Base-by-base conservation (phyloP, 371 early-diverging fungal species). In the Mucor plumbeus region DNA sequence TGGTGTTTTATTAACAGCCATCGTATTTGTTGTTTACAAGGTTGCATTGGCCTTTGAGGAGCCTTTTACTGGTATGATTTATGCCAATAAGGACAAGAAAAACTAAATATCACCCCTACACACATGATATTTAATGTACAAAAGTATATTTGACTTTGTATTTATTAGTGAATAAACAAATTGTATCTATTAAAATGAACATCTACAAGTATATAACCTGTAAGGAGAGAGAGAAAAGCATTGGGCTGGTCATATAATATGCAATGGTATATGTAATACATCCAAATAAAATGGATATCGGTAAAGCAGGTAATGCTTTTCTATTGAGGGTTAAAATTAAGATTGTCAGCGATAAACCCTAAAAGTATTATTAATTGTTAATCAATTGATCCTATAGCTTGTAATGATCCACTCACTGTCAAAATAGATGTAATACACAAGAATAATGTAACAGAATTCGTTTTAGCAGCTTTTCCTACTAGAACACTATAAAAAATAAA, bases 11-110 rank as follows among this genome's bases (percentile, higher is more conserved):
- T 70, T 95, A 61, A 78, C 94, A n/a, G 72, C 68, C 6, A 73
- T 89, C 64, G 94, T 94, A 26, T 89, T 81, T 75, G 66, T 94
- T 50, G 85, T 88, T 38, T 95, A 95, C 69, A 76, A 79, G 21
- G 59, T 94, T 64, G 96, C 94, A 9, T 79, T 94, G 68, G 69
- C 69, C 60, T 94, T 84, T 72, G 95, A 95, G 80, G 94, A 89
- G 91, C 69, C 69, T 38, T 69, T 69, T 17, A 69, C 69, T 41
- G 75, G 84, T 17, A 85, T 87, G 89, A 95, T 95, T 70, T 94
- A 95, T 71, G 77, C 82, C 55, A 87, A 91, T 68, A 86, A 87
- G 63, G 84, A 81, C 14, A 67, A 81, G 60, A 80, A 81, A 34
- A 75, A 76, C 43, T 64, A 70, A 61, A 38, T 33, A 19, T 41